Conservation (phyloP, 768 basidiomycete genomes). For the Amyloporia xantha region DNA sequence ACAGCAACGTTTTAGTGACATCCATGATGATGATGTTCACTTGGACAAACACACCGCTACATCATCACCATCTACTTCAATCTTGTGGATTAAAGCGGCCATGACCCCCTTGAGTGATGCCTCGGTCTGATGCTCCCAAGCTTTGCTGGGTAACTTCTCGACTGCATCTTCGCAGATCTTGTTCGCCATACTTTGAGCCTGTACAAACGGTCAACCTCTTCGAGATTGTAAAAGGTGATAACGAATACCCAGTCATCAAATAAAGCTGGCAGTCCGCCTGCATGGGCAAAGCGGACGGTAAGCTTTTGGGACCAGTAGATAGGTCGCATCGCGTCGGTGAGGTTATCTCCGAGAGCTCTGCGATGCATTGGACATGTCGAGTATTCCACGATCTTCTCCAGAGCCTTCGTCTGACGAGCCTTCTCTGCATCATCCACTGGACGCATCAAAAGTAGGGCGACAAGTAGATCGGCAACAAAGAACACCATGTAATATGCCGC, state of each 20-base stretch:
- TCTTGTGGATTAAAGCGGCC: conserved; percentile 16
- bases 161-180: conserved; percentile 15
- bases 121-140: conserved; percentile 22
- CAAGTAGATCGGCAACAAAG: conserved; percentile 22
- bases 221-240: background rate
- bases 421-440: conserved; percentile 9
- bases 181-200: conserved; percentile 19
- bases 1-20: background rate
- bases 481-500: conserved; percentile 20
- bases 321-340: conserved; percentile 24
- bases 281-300: conserved; percentile 17
- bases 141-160: conserved; percentile 15
- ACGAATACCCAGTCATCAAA: conserved; percentile 22
- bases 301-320: conserved; percentile 20
- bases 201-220: background rate
- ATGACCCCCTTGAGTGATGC: conserved; percentile 19
- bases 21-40: background rate
- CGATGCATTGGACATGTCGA: conserved; percentile 17
- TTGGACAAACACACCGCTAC: conserved; percentile 10
- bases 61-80: conserved; percentile 11
- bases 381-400: conserved; percentile 19
- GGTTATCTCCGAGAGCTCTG: conserved; percentile 17
- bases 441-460: conserved; percentile 19
- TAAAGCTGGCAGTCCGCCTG: conserved; percentile 22
- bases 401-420: conserved; percentile 14